phyloP scores from a whole-genome alignment of 2,329 filamentous ascomycete species.

The Sphaerulina vaccinii region DNA sequence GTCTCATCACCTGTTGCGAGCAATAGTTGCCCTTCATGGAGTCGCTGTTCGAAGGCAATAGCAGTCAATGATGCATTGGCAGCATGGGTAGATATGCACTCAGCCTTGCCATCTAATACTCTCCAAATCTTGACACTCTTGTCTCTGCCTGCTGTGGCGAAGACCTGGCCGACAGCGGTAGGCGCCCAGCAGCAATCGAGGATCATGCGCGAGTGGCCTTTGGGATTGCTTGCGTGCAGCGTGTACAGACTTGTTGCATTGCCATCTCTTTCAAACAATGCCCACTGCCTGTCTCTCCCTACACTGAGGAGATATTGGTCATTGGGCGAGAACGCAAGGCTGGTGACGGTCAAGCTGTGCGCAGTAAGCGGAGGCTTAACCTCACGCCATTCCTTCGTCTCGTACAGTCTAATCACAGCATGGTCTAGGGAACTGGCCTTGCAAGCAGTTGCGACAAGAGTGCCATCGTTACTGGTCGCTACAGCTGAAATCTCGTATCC shows the following conservation, averaged over 20 bases:
- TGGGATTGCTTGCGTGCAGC: constrained; percentile 66
- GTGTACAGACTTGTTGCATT: constrained; percentile 51
- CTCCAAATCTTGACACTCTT: constrained; percentile 70
- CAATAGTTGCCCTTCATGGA: background rate
- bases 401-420: constrained; percentile 88
- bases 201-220: constrained; percentile 91
- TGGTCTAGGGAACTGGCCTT: constrained; percentile 90
- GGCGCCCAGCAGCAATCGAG: constrained; percentile 83
- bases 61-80: constrained; percentile 36
- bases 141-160: constrained; percentile 88
- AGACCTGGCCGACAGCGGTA: constrained; percentile 47
- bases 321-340: constrained; percentile 74
- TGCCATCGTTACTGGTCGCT: constrained; percentile 71
- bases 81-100: constrained; percentile 30
- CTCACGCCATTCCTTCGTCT: constrained; percentile 84
- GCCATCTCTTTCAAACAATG: constrained; percentile 64
- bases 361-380: constrained; percentile 77
- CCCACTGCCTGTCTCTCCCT: constrained; percentile 89
- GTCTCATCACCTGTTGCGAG: constrained; percentile 35
- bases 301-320: constrained; percentile 79
- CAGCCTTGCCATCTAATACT: constrained; percentile 27
- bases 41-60: constrained; percentile 30
- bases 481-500: constrained; percentile 94
- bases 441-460: constrained; percentile 84
- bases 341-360: constrained; percentile 82